phyloP scores from a whole-genome alignment of 176 grass and related monocot species.

The Phoenix dactylifera region DNA sequence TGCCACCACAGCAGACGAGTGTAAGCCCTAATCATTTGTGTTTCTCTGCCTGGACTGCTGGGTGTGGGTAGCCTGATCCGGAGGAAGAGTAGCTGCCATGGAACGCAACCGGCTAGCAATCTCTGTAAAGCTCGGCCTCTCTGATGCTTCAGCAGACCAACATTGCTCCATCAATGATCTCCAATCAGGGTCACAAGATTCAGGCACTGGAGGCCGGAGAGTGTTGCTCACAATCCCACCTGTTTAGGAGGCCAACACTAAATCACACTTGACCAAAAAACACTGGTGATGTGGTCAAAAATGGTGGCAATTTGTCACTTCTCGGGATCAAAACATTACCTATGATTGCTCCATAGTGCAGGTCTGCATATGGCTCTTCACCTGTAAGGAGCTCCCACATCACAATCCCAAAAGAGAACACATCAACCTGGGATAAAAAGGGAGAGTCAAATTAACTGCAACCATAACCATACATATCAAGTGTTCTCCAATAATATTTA shows the following conservation, averaged over 20 bases:
- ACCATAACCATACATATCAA: no score
- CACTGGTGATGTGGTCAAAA: no score
- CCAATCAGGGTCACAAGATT: slow-evolving; percentile 80
- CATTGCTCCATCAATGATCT: slow-evolving; percentile 94
- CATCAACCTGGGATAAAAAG: slow-evolving; percentile 58
- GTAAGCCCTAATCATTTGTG: no score
- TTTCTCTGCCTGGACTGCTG: no score
- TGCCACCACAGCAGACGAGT: no score
- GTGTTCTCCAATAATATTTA: no score
- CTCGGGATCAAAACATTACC: slow-evolving; percentile 23
- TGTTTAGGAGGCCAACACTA: slow-evolving; percentile 8
- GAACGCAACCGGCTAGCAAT: slow-evolving; percentile 56
- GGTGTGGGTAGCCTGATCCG: no score
- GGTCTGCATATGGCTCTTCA: slow-evolving; percentile 86
- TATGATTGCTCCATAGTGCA: slow-evolving; percentile 97
- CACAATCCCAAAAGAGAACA: slow-evolving; percentile 98
- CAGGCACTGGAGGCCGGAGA: slow-evolving; percentile 60
- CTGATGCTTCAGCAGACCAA: slow-evolving; percentile 81
- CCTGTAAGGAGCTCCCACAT: slow-evolving; percentile 95
- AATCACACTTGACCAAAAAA: no score
- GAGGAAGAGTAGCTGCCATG: slow-evolving; percentile 46
- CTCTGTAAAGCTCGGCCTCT: slow-evolving; percentile 72
- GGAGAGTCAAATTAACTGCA: background rate
- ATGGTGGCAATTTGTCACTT: no score
- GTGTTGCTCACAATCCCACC: slow-evolving; percentile 93